Conservation (phyloP, 306 rosid species). For the Rubus parviflorus region DNA sequence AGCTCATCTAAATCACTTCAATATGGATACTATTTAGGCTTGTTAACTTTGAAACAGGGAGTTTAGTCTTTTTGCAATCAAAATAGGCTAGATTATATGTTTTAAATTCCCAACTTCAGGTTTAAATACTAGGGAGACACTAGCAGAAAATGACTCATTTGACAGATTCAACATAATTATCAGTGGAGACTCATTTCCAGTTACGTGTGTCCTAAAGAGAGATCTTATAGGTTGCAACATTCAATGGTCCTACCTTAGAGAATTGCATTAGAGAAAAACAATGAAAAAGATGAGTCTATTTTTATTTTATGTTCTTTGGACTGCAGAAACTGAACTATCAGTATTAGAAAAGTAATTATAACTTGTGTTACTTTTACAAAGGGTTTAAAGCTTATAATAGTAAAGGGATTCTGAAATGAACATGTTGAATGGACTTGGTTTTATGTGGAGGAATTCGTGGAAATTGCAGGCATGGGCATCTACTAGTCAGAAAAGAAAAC, state of each 20-base stretch:
- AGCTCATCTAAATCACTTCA: not conserved
- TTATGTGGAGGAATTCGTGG: not conserved
- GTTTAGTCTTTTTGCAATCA: not conserved
- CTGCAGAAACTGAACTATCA: not conserved
- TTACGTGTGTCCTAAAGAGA: slow-evolving; percentile 9
- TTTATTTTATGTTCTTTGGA: not conserved
- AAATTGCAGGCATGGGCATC: not conserved
- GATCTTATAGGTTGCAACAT: not conserved
- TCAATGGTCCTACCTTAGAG: slow-evolving; percentile 11
- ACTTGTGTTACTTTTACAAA: not conserved
- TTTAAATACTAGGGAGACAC: not conserved
- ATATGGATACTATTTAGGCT: not conserved
- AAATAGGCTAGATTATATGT: not conserved
- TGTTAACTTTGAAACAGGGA: not conserved
- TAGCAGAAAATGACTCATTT: slow-evolving; percentile 3
- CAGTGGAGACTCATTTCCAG: slow-evolving; percentile 6
- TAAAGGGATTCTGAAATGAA: not conserved
- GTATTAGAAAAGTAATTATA: not conserved
- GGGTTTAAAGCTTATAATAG: not conserved
- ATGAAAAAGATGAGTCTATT: not conserved
- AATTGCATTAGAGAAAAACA: slow-evolving; percentile 13
- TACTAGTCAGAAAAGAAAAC: not conserved
- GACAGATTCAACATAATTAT: slow-evolving; percentile 3
- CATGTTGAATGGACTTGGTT: not conserved
- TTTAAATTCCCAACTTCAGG: not conserved